phyloP scores from a whole-genome alignment of 2,329 filamentous ascomycete species.

The Penicillium sp. region DNA sequence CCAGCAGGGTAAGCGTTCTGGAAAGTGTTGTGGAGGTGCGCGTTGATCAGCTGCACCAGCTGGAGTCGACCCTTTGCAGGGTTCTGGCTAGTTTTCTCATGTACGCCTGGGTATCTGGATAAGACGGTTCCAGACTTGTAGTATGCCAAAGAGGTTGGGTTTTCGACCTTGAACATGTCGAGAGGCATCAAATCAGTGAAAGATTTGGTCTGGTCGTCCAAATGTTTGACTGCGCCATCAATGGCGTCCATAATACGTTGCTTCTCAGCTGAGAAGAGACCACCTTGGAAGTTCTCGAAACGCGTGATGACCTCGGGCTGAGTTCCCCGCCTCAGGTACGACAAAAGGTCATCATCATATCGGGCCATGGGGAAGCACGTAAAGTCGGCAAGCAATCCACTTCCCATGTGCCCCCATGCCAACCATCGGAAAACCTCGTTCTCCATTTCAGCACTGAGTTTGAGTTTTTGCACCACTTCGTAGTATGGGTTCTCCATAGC shows the following conservation, averaged over 20 bases:
- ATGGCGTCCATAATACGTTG: constrained; percentile 63
- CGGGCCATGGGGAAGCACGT: constrained; percentile 80
- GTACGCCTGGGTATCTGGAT: constrained; percentile 65
- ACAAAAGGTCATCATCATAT: constrained; percentile 68
- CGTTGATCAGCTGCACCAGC: constrained; percentile 74
- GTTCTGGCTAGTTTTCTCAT: constrained; percentile 58
- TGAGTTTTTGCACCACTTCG: constrained; percentile 59
- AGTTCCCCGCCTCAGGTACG: constrained; percentile 71
- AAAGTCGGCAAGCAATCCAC: constrained; percentile 75
- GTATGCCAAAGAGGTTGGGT: constrained; percentile 69
- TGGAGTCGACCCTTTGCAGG: constrained; percentile 61
- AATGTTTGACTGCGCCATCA: constrained; percentile 57
- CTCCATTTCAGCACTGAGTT: constrained; percentile 62
- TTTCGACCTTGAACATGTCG: constrained; percentile 64
- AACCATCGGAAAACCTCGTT: constrained; percentile 78
- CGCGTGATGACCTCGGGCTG: constrained; percentile 68
- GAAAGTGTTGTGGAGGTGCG: constrained; percentile 82
- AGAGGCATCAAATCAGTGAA: constrained; percentile 62
- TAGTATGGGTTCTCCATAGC: constrained; percentile 81
- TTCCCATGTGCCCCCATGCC: constrained; percentile 88
- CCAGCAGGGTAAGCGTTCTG: constrained; percentile 74
- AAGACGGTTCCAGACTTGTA: constrained; percentile 67
- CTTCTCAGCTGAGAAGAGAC: constrained; percentile 70
- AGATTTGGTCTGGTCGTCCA: constrained; percentile 57
- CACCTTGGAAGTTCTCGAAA: constrained; percentile 69